Base-by-base conservation (phyloP, 192 early-diverging fungal species). In the Geranomyces variabilis region DNA sequence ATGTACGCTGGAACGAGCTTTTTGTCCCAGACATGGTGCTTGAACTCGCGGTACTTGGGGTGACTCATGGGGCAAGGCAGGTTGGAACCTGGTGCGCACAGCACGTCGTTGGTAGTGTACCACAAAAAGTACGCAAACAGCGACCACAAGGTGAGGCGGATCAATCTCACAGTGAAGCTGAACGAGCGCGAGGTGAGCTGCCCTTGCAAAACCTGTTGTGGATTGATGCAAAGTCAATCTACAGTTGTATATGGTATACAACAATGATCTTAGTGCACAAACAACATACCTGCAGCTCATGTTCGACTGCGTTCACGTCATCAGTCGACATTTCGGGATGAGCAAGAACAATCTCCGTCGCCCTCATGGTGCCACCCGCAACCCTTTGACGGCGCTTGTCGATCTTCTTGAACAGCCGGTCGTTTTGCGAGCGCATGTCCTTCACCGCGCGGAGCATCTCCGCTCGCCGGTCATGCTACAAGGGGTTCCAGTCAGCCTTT, bases 41-140 rank as follows among this genome's bases (percentile, higher is more conserved):
- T 45, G 64, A 66, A 66, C 9, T 55, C 14, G 12, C 26, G 3
- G 30, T 34, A 44, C 33, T 56, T 22, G 0, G 48, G 66, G 33
- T 68, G 45, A 0, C 36, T 49, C 10, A 31, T 19, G 17, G 66
- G 66, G 31, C 66, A 68, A 10, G 53, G 33, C 33, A 44, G 22
- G 22, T 56, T 68, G 47, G 66, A 68, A 14, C 34, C 66, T 15
- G 66, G 66, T 12, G 22, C 66, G 30, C 66, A 68, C 46, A 68
- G 0, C 7, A 68, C 66, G 3, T 68, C 28, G 33, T 30, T 56
- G 30, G 53, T n/a, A 17, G 66, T 21, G 15, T 49, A 49, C 33
- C 45, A 55, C 30, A 68, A 33, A 36, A 33, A 19, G 53, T 49
- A 34, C 0, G 66, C 13, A 31, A 68, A 19, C 15, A 68, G 30